These are phyloP conservation scores for Magnusiomyces fungicola DNA, from an alignment of 1,139 yeast genomes.

Conservation along the genomic window DNA sequence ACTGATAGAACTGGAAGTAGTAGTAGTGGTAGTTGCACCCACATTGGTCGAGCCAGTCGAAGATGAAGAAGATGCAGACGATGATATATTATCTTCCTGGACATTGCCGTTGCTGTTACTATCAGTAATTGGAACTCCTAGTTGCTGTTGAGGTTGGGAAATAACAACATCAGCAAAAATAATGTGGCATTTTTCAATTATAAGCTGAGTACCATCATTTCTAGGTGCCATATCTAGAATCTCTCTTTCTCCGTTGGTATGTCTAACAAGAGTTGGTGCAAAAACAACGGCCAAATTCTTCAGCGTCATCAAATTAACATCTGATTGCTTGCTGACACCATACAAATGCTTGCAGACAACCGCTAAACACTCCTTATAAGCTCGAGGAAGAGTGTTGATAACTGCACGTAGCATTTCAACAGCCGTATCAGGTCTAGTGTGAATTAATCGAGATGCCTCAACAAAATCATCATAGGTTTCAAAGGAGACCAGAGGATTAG, in stretches of 20 bases:
- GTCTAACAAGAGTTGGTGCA: constrained; percentile 90
- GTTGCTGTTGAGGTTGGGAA: neutral
- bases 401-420: constrained; percentile 34
- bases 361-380: constrained; percentile 56
- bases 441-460: constrained; percentile 20
- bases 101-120: too few species aligned
- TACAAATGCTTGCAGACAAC: constrained; percentile 55
- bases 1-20: too few species aligned
- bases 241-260: constrained; percentile 73
- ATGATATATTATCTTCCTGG: too few species aligned
- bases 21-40: too few species aligned
- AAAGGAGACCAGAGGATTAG: constrained; percentile 77
- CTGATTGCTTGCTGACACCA: constrained; percentile 26
- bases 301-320: constrained; percentile 54
- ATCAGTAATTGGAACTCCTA: too few species aligned
- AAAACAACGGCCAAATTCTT: constrained; percentile 86
- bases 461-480: constrained; percentile 62
- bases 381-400: constrained; percentile 48
- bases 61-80: too few species aligned
- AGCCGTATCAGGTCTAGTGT: neutral
- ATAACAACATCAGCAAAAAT: constrained; percentile 31
- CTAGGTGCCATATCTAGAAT: constrained; percentile 78
- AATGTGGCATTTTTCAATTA: constrained; percentile 49
- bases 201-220: constrained; percentile 70
- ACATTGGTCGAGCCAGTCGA: too few species aligned